Percentiles rank a stretch among this genome's conserved stretches.
phyloP scores from a whole-genome alignment of 345 rosid species.

The Ricinus communis region DNA sequence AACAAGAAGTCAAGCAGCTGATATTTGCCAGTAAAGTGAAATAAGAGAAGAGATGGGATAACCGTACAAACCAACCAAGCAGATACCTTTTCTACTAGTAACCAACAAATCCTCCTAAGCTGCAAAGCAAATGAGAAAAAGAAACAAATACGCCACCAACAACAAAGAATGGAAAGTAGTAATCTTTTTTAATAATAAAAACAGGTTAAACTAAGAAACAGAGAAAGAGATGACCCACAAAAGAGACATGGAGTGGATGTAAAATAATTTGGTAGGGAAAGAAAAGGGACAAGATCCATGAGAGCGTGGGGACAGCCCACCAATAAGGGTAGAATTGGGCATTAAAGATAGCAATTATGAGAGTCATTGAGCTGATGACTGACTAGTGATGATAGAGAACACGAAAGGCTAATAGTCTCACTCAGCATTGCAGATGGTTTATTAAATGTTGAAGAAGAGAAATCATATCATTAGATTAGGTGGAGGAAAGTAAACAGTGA shows the following conservation, averaged over 20 bases:
- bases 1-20: slow-evolving; percentile 32
- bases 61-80: no score
- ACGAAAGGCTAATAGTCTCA: no score
- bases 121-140: background rate
- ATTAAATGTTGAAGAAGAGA: background rate
- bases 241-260: slow-evolving; percentile 24
- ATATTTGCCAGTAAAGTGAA: slow-evolving; percentile 15
- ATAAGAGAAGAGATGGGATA: slow-evolving; percentile 17
- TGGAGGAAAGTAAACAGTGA: slow-evolving; percentile 37
- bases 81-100: slow-evolving; percentile 6
- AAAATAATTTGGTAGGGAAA: background rate
- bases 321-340: slow-evolving; percentile 39
- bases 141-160: background rate
- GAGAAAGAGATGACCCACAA: slow-evolving; percentile 3
- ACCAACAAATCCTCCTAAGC: slow-evolving; percentile 17
- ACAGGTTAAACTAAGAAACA: background rate
- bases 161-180: background rate
- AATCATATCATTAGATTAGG: slow-evolving; percentile 34
- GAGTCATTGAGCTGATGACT: slow-evolving; percentile 26
- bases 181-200: no score
- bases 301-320: slow-evolving; percentile 37
- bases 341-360: slow-evolving; percentile 38
- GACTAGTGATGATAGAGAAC: background rate
- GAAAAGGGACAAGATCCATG: slow-evolving; percentile 21
- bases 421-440: no score